These are phyloP conservation scores for Kwoniella heveanensis DNA, from an alignment of 768 basidiomycete genomes.

Conservation along the genomic window DNA sequence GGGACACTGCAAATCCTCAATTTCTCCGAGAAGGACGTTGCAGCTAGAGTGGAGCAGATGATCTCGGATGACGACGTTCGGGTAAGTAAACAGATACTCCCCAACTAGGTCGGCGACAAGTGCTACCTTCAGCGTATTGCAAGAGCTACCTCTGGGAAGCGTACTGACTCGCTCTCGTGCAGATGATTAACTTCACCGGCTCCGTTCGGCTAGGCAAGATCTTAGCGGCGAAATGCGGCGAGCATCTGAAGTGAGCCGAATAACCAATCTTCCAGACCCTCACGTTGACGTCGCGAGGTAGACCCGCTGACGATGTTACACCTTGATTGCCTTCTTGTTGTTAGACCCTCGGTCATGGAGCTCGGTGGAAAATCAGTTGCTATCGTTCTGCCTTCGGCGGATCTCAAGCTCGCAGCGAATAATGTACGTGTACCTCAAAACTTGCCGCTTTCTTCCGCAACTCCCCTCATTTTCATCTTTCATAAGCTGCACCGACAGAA, in stretches of 20 bases:
- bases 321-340: too few species aligned
- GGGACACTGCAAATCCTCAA: slow-evolving; percentile 63
- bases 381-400: slow-evolving; percentile 60
- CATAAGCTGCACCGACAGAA: too few species aligned
- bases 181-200: slow-evolving; percentile 60
- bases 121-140: too few species aligned
- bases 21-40: slow-evolving; percentile 35
- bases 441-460: too few species aligned
- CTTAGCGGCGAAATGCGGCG: slow-evolving; percentile 54
- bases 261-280: too few species aligned
- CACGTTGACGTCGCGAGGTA: too few species aligned
- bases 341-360: slow-evolving; percentile 53
- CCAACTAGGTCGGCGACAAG: background rate
- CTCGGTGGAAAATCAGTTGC: slow-evolving; percentile 57
- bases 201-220: slow-evolving; percentile 52
- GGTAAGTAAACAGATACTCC: slow-evolving; percentile 19
- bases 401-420: slow-evolving; percentile 63
- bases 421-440: slow-evolving; percentile 47
- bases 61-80: slow-evolving; percentile 36
- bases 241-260: slow-evolving; percentile 55
- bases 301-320: too few species aligned
- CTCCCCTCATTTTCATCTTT: too few species aligned
- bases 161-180: too few species aligned
- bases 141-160: too few species aligned
- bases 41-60: slow-evolving; percentile 35